Base-by-base conservation (phyloP, 2,329 filamentous ascomycete species). In the Aspergillus quadrilineatus region DNA sequence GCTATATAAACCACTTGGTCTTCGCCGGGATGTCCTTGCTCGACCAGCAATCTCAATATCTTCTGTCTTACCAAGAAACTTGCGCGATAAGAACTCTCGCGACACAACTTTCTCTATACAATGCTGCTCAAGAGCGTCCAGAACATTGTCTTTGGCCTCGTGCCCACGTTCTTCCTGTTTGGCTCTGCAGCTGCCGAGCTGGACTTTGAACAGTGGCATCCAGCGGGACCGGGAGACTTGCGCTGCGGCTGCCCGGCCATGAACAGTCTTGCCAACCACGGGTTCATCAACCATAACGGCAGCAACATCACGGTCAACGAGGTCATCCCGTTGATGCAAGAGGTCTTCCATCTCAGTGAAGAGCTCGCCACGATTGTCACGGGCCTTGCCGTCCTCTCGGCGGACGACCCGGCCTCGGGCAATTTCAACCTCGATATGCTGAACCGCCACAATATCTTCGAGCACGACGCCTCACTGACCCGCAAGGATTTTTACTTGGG, bases 261-360 rank as follows among this genome's bases (percentile, higher is more conserved):
- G 49, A 51, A 51, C 49, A 51, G 49, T 43, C 28, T 51, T 8
- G 49, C 49, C 26, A 51, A 51, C 28, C 49, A 51, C 17, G 49
- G 49, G 26, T 51, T 51, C 49, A 14, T 51, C 37, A 51, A 51
- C 37, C 49, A 43, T 36, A 51, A 51, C 30, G 49, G 49, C 10
- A 51, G 49, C 49, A 51, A 51, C 37, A 51, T 51, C 36, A 51
- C 37, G 26, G 49, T 43, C 10, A 28, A 4, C 15, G 39, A 42
- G 14, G 49, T 51, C 3, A 43, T 51, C 37, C 49, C 49, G 1
- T 10, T 51, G 49, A 51, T 51, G 49, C 4, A 51, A 34, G 49
- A 51, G 0, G 36, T 51, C 14, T 51, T 51, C 28, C 49, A 51
- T 22, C 49, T 51, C 12, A 51, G 49, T n/a, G 49, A 51, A 15